Percentiles rank a stretch among this genome's conserved stretches.
Evolutionary conservation across 169 alveolate genomes (phyloP).

Genomic region (Babesia bovis): DNA sequence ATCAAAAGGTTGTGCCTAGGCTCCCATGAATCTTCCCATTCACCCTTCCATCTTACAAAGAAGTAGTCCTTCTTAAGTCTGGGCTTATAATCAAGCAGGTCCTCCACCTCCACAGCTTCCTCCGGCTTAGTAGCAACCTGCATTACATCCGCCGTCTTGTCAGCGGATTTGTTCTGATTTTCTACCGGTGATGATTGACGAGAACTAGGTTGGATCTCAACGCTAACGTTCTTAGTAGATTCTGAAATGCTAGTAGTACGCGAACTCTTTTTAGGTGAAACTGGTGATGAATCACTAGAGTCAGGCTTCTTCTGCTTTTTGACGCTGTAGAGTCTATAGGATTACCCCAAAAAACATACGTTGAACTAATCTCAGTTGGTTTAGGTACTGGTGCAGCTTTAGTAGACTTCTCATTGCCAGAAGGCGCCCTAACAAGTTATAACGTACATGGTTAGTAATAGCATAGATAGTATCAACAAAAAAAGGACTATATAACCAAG

Average conservation of each 20-base stretch:
- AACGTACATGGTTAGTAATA: no score
- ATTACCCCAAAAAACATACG: no score
- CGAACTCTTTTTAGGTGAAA: neutral
- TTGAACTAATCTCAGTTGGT: no score
- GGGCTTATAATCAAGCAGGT: slow-evolving; percentile 66
- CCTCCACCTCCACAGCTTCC: slow-evolving; percentile 72
- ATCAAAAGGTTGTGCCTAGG: slow-evolving; percentile 65
- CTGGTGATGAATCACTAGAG: neutral
- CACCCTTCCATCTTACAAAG: slow-evolving; percentile 69
- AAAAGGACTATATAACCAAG: no score
- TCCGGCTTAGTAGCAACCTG: slow-evolving; percentile 36
- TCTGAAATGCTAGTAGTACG: neutral
- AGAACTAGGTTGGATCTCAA: neutral
- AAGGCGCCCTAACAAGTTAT: no score
- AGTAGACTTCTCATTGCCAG: no score
- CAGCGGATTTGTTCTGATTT: neutral
- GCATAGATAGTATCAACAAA: no score
- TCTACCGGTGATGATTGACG: neutral
- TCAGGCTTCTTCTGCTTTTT: neutral
- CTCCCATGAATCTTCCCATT: slow-evolving; percentile 74
- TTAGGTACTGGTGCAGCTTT: no score
- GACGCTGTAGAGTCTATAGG: neutral
- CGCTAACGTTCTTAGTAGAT: neutral
- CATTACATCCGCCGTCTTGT: neutral
- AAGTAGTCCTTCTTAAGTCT: slow-evolving; percentile 62